Evolutionary conservation across 805 yeast species (phyloP), one percentile per base, ranked within the genome.

Genomic region (Henningerozyma blattae): DNA sequence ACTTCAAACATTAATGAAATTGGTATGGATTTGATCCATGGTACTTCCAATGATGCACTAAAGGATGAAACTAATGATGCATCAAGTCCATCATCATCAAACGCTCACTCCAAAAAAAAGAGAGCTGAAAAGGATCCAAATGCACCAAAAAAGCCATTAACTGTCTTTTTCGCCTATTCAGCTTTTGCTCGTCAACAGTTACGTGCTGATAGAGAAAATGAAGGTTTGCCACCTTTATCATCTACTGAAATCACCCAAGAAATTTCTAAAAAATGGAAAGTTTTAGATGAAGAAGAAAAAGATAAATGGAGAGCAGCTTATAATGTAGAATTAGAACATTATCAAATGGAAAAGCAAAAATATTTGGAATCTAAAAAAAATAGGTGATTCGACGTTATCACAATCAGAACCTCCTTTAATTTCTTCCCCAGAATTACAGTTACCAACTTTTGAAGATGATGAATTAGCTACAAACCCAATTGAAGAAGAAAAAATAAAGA

Each of bases 101-200:
- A 8, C 12, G 24, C 24, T 20, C 24, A 20, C 24, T 15, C 10
- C 22, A 16, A 3, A 16, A 65, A 62, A 59, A 66, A 65, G 55
- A 65, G 63, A 44, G 58, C 56, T 37, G 77, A 72, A 59, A 73
- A 70, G 46, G 97, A 89, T 59, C 96, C 96, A 34, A 78, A 82
- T 50, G 95, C 95, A 30, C 98, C 98, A 39, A 85, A 83, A 67
- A 86, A 86, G 51, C 97, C 98, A 13, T 65, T 84, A 50, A 86
- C 95, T 16, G 80, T 83, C 30, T 87, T 76, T 63, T 82, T 89
- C 57, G 70, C 76, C 28, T 89, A 75, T 59, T 75, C 84, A 34
- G 77, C 80, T 43, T 75, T 73, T 44, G 71, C 75, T 43, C 76
- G 95, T 50, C 80, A 78, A 41, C 62, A 68, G 26, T 68, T 87